Conservation (phyloP, 441 rosid genomes). For the Erodium chrysanthum region DNA sequence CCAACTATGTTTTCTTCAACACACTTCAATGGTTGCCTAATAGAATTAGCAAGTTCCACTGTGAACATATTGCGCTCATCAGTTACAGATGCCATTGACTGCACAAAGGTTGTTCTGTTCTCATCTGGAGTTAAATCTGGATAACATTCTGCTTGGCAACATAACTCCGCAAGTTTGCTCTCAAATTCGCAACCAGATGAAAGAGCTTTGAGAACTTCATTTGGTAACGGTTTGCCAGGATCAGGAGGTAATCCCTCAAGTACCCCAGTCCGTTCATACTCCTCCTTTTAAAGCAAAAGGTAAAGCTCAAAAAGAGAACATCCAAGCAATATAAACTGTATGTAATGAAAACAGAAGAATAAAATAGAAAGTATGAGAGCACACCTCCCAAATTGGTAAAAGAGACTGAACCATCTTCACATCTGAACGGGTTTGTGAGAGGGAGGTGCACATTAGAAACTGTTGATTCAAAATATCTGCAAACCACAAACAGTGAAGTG, state of each 20-base stretch:
- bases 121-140: conserved; percentile 18
- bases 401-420: conserved; percentile 94
- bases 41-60: conserved; percentile 30
- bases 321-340: conserved; percentile 9
- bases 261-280: conserved; percentile 70
- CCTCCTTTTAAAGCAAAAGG: conserved; percentile 45
- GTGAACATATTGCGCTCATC: conserved; percentile 26
- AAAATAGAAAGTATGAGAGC: conserved; percentile 14
- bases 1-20: conserved; percentile 22
- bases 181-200: conserved; percentile 48
- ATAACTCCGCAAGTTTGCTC: conserved; percentile 33
- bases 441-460: conserved; percentile 46
- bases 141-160: conserved; percentile 28
- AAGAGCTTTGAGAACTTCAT: conserved; percentile 58
- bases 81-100: conserved; percentile 21
- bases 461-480: conserved; percentile 82
- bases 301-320: conserved; percentile 17
- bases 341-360: conserved; percentile 14
- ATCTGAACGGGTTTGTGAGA: conserved; percentile 65
- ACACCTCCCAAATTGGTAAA: conserved; percentile 96
- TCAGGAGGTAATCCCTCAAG: conserved; percentile 45
- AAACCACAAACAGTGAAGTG: conserved; percentile 16
- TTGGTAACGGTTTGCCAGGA: conserved; percentile 64
- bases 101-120: conserved; percentile 22
- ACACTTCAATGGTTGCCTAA: conserved; percentile 25